phyloP scores from a whole-genome alignment of 2,329 filamentous ascomycete genomes.

The Epichloe baconii region DNA sequence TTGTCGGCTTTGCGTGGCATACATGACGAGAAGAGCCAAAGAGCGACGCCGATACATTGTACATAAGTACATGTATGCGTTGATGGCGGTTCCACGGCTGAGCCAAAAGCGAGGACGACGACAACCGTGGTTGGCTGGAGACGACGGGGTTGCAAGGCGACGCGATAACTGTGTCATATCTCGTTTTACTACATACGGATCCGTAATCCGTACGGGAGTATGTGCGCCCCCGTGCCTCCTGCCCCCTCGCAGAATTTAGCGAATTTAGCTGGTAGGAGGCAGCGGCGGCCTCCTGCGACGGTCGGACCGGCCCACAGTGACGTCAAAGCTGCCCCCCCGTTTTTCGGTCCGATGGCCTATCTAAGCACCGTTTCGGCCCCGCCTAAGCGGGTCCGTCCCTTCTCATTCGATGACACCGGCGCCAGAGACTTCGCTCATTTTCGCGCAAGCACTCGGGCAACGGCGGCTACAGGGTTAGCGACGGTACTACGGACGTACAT shows the following conservation, averaged over 20 bases:
- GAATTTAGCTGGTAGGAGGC: not conserved
- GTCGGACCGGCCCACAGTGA: slow-evolving; percentile 13
- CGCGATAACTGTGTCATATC: slow-evolving; percentile 2
- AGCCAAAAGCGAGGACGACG: not conserved
- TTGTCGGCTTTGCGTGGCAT: not conserved
- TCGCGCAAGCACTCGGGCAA: not conserved
- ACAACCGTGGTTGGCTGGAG: not conserved
- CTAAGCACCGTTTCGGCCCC: slow-evolving; percentile 16
- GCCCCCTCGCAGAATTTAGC: not conserved
- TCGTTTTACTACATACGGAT: not conserved
- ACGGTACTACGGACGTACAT: not conserved
- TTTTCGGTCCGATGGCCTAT: slow-evolving; percentile 16
- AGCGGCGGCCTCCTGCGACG: not conserved
- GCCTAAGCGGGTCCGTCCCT: slow-evolving; percentile 4
- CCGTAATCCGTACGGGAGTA: not conserved
- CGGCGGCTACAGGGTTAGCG: not conserved
- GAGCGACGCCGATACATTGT: too few species aligned
- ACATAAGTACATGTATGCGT: not conserved
- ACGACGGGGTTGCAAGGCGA: not conserved
- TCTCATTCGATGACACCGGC: not conserved
- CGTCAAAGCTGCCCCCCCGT: slow-evolving; percentile 15
- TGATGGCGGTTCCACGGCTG: not conserved
- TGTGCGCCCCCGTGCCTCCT: not conserved
- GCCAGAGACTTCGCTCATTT: too few species aligned
- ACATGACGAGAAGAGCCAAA: not conserved